phyloP scores from a whole-genome alignment of 768 basidiomycete genomes.

The Lentinula aciculospora region DNA sequence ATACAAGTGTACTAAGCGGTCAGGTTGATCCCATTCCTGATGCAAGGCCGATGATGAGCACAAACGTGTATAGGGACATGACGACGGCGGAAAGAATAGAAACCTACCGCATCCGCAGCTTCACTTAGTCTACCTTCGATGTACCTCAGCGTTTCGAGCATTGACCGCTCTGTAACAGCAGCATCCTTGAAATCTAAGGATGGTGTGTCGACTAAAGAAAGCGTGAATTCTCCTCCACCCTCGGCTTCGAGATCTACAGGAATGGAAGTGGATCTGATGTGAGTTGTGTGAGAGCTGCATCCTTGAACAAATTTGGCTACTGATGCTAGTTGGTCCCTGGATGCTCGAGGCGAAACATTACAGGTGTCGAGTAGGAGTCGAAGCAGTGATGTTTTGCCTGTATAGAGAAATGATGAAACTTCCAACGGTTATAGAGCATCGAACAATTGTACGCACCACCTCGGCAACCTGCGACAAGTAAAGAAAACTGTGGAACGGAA shows the following conservation, averaged over 20 bases:
- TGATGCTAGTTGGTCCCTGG: constrained; percentile 72
- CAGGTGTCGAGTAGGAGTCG: constrained; percentile 81
- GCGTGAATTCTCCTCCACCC: constrained; percentile 44
- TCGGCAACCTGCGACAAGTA: constrained; percentile 79
- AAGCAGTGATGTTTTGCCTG: constrained; percentile 83
- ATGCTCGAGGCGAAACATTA: constrained; percentile 53
- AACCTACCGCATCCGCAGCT: constrained; percentile 71
- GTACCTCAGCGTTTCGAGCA: constrained; percentile 64
- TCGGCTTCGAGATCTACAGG: constrained; percentile 59
- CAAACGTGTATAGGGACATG: constrained; percentile 13
- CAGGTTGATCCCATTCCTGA: constrained; percentile 65
- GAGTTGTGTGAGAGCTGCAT: constrained; percentile 64
- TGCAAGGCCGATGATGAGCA: constrained; percentile 13
- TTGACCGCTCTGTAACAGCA: constrained; percentile 51
- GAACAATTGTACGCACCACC: constrained; percentile 41
- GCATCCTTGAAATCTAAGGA: constrained; percentile 73
- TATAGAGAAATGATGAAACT: constrained; percentile 27
- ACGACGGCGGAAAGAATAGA: constrained; percentile 16
- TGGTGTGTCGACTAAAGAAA: constrained; percentile 79
- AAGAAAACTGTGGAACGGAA: constrained; percentile 38
- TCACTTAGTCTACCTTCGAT: constrained; percentile 72
- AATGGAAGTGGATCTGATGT: constrained; percentile 64
- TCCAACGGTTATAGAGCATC: constrained; percentile 11
- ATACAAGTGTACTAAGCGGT: constrained; percentile 80
- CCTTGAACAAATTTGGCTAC: constrained; percentile 82